Evolutionary conservation across 805 yeast genomes (phyloP), one percentile per base, ranked within the genome.

Genomic region (Yamadazyma tumulicola): DNA sequence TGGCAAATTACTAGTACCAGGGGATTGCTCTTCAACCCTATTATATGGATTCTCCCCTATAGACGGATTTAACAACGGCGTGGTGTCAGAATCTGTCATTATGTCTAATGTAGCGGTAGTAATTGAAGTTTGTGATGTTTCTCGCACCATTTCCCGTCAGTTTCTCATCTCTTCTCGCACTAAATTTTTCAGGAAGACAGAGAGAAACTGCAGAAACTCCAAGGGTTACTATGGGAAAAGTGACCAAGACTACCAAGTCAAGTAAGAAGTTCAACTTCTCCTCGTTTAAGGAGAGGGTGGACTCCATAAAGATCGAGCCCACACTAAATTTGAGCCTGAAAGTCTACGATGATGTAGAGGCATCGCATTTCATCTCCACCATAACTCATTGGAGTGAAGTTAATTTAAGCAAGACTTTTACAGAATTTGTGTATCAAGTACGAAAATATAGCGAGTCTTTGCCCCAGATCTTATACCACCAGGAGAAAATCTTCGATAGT

Each of bases 371-470:
- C 47, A 59, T 82, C 19, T 74, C 93, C 9, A 79, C 95, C 0
- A 66, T 84, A 41, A 81, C 82, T 30, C 87, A 85, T 47, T 91
- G 97, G 96, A 74, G 68, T 38, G 97, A 93, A 52, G 77, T 85
- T 38, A 91, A 89, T 54, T 61, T 85, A 37, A 80, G 95, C 26
- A 79, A 77, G 4, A 68, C 69, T 29, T 93, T 86, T 51, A 72
- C 81, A 1, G 77, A 72, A 2, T 82, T 88, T 47, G 63, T 72
- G 3, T 73, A 72, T 5, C 69, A 70, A 29, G 73, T 82, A 1
- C 76, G 75, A 39, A 66, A 69, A 1, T 45, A 72, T 10, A 67
- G 75, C 9, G 82, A 80, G 51, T 79, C 95, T 6, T 63, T 93
- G 29, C 91, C 97, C 0, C 93, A 85, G 57, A 65, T 93, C 7